These are phyloP conservation scores for Rhytidhysteron rufulum DNA, from an alignment of 2,329 filamentous ascomycete species.

Conservation along the genomic window DNA sequence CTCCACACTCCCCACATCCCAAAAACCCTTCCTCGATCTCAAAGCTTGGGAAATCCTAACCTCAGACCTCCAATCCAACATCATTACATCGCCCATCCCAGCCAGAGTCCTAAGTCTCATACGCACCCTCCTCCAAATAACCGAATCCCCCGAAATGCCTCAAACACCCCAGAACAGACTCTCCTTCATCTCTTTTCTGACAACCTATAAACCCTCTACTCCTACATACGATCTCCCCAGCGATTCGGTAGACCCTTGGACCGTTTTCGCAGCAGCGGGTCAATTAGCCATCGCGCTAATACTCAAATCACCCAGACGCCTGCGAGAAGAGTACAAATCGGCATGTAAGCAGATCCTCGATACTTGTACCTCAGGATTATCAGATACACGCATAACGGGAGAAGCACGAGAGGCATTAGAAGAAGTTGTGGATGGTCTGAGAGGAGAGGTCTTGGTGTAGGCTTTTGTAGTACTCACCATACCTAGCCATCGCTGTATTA, in stretches of 20 bases:
- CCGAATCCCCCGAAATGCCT: not conserved
- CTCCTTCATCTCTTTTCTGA: constrained; percentile 1
- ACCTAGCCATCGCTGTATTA: too few species aligned
- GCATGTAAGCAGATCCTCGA: not conserved
- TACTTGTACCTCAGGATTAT: not conserved
- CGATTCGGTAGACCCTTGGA: not conserved
- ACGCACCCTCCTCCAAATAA: not conserved
- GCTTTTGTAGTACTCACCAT: too few species aligned
- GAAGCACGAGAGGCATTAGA: not conserved
- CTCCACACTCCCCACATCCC: not conserved
- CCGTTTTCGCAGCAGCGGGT: not conserved
- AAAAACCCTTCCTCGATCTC: not conserved
- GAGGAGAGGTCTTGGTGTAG: too few species aligned
- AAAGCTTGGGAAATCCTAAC: not conserved
- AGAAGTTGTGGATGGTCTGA: too few species aligned
- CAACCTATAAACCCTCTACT: not conserved
- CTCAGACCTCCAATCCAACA: not conserved
- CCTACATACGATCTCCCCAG: not conserved
- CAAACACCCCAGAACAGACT: not conserved
- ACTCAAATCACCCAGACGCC: not conserved
- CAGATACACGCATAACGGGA: not conserved
- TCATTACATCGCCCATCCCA: not conserved
- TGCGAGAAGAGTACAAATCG: not conserved
- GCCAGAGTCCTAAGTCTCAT: not conserved
- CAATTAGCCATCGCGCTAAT: constrained; percentile 1